Base-by-base conservation (phyloP, 139 green algal species). In the Choricystis sp. region DNA sequence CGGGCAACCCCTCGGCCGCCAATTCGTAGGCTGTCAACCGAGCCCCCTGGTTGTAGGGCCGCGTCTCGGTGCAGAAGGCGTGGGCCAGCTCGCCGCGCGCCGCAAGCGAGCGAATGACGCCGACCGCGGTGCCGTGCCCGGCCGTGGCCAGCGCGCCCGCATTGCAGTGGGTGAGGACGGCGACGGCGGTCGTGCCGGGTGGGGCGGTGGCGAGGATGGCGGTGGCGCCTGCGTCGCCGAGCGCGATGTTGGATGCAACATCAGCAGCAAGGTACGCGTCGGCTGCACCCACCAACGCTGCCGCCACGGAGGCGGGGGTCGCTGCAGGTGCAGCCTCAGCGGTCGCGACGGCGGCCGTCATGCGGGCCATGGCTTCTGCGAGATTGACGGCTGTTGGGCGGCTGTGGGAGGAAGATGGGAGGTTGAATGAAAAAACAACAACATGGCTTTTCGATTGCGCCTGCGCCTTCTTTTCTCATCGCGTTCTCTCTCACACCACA, bases 301-400 rank as follows among this genome's bases (percentile, higher is more conserved):
- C 70, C 1, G 74, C 69, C 1, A 96, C 80, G 1, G 66, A 71
- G 1, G 22, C 24, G 1, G 72, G 64, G 27, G 75, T 81, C 14
- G 77, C 81, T n/a, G 60, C 75, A 0, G 57, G 20, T 19, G 31
- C 60, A 3, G 62, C 59, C 1, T 71, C 73, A 23, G 77, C 75
- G 3, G 56, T 55, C 2, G 25, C 31, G 24, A 84, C 76, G 4
- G 80, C 58, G 0, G 30, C 48, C 48, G 76, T 80, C 20, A 98
- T 72, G 56, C 82, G 78, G 20, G 70, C 56, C 1, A 77, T 78
- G 4, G 91, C 86, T 55, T 94, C 82, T 16, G 70, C 66, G 30
- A 98, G 73, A 70, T 98, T 98, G 22, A 98, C 92, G 2, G 92
- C 92, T 0, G 92, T 98, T 2, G 92, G 91, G 5, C 92, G 85